Conservation (phyloP, 2,329 filamentous ascomycete species). For the Cadophora luteo-olivacea region DNA sequence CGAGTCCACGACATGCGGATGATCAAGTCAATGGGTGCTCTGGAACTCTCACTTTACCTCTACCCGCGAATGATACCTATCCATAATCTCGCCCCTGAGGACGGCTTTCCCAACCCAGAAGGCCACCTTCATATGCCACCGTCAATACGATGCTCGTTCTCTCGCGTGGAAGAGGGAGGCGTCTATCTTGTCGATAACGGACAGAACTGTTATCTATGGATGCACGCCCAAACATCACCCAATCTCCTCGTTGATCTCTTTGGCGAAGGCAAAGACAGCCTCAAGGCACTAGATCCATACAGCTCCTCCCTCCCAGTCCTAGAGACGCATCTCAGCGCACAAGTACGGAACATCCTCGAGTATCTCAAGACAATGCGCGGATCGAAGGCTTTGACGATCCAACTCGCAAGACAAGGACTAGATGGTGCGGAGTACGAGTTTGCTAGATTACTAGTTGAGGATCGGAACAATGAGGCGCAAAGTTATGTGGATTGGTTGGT, state of each 20-base stretch:
- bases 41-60: constrained; percentile 88
- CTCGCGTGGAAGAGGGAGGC: constrained; percentile 87
- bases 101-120: constrained; percentile 88
- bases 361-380: constrained; percentile 82
- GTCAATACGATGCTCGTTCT: constrained; percentile 81
- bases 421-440: constrained; percentile 98
- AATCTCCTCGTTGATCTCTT: constrained; percentile 92
- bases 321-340: constrained; percentile 90
- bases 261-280: constrained; percentile 72
- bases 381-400: constrained; percentile 86
- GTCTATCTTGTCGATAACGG: constrained; percentile 96
- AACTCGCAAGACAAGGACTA: constrained; percentile 88
- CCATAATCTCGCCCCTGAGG: constrained; percentile 85
- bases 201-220: constrained; percentile 89
- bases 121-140: constrained; percentile 87
- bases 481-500: constrained; percentile 99
- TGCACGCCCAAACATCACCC: constrained; percentile 90
- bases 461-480: constrained; percentile 96
- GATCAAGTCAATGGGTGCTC: constrained; percentile 84
- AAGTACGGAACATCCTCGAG: constrained; percentile 91
- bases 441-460: constrained; percentile 87
- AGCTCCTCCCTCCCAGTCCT: constrained; percentile 80
- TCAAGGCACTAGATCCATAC: constrained; percentile 83
- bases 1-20: constrained; percentile 90
- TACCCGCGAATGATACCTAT: constrained; percentile 93